Conservation (phyloP, 1,284 basidiomycete species). For the Ustilago xerochloae region DNA sequence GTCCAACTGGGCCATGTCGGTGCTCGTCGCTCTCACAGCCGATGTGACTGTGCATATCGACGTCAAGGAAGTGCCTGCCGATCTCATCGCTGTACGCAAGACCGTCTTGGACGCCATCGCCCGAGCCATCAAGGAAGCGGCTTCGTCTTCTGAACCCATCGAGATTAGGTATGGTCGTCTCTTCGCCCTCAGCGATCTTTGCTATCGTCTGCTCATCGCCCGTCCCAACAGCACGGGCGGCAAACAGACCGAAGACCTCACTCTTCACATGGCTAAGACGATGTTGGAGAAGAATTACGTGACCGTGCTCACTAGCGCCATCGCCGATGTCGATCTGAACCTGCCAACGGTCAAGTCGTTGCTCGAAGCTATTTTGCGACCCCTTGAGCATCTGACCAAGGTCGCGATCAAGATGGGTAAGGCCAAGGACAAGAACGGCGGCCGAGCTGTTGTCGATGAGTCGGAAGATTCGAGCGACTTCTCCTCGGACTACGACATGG, state of each 20-base stretch:
- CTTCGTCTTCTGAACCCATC: slow-evolving; percentile 74
- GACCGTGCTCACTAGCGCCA: slow-evolving; percentile 83
- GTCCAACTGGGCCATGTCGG: slow-evolving; percentile 83
- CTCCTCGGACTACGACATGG: slow-evolving; percentile 51
- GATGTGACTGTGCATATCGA: slow-evolving; percentile 77
- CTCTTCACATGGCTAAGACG: slow-evolving; percentile 92
- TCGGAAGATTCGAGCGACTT: slow-evolving; percentile 39
- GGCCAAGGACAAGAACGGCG: slow-evolving; percentile 58
- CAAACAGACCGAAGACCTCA: slow-evolving; percentile 76
- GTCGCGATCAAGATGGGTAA: slow-evolving; percentile 98
- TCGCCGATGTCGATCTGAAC: slow-evolving; percentile 94
- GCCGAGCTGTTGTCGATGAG: slow-evolving; percentile 33
- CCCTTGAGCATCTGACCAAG: slow-evolving; percentile 92
- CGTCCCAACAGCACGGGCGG: slow-evolving; percentile 71
- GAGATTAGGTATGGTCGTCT: slow-evolving; percentile 88
- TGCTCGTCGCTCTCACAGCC: slow-evolving; percentile 89
- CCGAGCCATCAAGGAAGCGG: slow-evolving; percentile 85
- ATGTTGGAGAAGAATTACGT: slow-evolving; percentile 99
- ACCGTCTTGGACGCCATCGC: slow-evolving; percentile 88
- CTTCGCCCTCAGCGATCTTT: slow-evolving; percentile 86
- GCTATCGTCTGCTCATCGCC: slow-evolving; percentile 85
- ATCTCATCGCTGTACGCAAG: slow-evolving; percentile 85
- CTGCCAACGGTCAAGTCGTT: slow-evolving; percentile 90
- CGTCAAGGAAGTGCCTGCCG: slow-evolving; percentile 77
- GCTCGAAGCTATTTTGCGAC: slow-evolving; percentile 85